Base-by-base conservation (phyloP, 768 basidiomycete genomes). In the Tylopilus cervinicoccineus region DNA sequence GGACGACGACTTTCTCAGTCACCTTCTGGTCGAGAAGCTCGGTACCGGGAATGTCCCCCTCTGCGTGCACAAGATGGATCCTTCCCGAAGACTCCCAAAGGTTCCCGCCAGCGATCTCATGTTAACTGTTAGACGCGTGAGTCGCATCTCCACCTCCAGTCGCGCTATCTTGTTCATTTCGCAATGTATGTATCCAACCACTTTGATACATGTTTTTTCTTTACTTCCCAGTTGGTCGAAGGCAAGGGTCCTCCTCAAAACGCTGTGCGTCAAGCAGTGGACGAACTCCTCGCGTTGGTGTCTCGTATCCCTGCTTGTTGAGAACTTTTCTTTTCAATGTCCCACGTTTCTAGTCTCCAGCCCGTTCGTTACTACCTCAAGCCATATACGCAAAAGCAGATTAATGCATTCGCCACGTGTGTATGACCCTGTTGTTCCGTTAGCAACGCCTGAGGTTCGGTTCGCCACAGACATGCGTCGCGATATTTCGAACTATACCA, bases 361-460 rank as follows among this genome's bases (percentile, higher is more conserved):
- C 70, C 87, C 56, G 81, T 93, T 64, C 83, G 83, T 55, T 88
- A 85, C 64, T 90, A 87, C 68, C 76, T 87, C 66, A 81, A 80
- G 64, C 69, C 70, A 57, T 88, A 86, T 67, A 81, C 77, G 58
- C 84, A 88, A 73, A 84, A 88, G 59, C 88, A 93, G 73, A 82
- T 90, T 65, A 91, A 92, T 72, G 88, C 89, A 45, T 93, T 92
- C 65, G 84, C 89, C 71, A 93, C 89, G 89, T 92, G 78, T 70
- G 89, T 83, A 57, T 41, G 52, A 57, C 55, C 57, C 46, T 52
- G 52, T 44, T 54, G 42, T 57, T 57, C 55, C 55, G 52, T 50
- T 63, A 55, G 59, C 54, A 53, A 58, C 61, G 42, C 53, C 57
- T 54, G 50, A 59, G 47, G 52, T 51, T 63, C 53, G 55, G 58